Conservation (phyloP, 768 basidiomycete species). For the Omphalotus guepiniiformis region DNA sequence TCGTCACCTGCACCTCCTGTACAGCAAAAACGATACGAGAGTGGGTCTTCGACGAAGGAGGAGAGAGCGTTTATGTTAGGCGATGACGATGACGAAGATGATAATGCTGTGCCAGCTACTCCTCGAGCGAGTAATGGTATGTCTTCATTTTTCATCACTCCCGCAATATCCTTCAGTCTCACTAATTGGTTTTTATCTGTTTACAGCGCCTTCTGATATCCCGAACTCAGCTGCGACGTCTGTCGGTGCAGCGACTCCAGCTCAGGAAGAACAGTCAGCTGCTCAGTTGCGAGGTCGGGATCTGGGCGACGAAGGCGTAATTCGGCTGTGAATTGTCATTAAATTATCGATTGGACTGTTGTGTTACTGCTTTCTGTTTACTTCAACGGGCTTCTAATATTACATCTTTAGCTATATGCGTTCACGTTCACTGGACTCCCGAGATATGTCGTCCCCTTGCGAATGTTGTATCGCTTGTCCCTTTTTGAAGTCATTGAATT, state of each 20-base stretch:
- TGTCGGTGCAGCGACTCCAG: background rate
- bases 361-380: too few relatives aligned
- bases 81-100: constrained; percentile 14
- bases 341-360: too few relatives aligned
- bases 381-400: too few relatives aligned
- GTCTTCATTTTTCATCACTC: background rate
- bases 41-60: constrained; percentile 16
- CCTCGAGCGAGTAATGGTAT: background rate
- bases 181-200: too few relatives aligned
- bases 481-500: too few relatives aligned
- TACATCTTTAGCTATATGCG: too few relatives aligned
- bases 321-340: constrained; percentile 1
- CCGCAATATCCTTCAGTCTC: background rate
- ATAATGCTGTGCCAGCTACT: constrained; percentile 3
- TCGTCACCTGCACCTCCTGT: constrained; percentile 9
- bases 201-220: too few relatives aligned
- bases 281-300: constrained; percentile 5
- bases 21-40: constrained; percentile 6
- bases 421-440: too few relatives aligned
- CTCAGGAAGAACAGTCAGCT: background rate
- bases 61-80: constrained; percentile 31
- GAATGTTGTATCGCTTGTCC: too few relatives aligned
- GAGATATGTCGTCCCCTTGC: too few relatives aligned
- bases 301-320: constrained; percentile 1
- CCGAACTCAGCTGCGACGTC: background rate